Conservation (phyloP, 129 eudicot species). For the Logfia minima region DNA sequence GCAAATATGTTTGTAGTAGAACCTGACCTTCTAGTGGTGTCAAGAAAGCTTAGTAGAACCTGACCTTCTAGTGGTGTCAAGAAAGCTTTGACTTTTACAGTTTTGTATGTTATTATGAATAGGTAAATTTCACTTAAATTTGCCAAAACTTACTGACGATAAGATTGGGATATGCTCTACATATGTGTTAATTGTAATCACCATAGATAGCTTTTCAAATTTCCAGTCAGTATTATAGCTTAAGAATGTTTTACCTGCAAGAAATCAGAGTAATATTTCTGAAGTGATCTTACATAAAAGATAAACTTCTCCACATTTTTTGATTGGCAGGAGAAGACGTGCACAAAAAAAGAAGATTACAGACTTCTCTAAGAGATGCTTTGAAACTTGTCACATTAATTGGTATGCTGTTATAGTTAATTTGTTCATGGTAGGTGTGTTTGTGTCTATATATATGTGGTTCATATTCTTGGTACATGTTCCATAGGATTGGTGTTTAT, state of each 20-base stretch:
- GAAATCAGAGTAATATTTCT: background rate
- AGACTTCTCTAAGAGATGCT: constrained; percentile 67
- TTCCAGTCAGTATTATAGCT: background rate
- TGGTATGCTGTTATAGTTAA: constrained; percentile 43
- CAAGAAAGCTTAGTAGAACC: background rate
- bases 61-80: constrained; percentile 7
- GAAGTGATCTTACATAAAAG: background rate
- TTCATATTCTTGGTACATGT: constrained; percentile 14
- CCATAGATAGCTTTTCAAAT: background rate
- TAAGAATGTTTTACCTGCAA: constrained; percentile 4
- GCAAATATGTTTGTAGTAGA: background rate
- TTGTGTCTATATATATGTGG: background rate
- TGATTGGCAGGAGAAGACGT: constrained; percentile 52
- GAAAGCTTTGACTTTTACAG: background rate
- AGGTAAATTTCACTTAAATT: background rate
- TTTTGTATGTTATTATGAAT: constrained; percentile 9
- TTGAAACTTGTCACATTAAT: constrained; percentile 83
- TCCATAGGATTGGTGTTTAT: constrained; percentile 66
- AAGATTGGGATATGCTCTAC: background rate
- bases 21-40: constrained; percentile 15
- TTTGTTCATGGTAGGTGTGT: constrained; percentile 4
- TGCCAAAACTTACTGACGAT: background rate
- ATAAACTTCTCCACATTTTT: constrained; percentile 5
- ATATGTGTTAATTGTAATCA: constrained; percentile 3
- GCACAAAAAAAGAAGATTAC: constrained; percentile 57